phyloP scores from a whole-genome alignment of 2,329 filamentous ascomycete genomes.

The Botrytis aclada region DNA sequence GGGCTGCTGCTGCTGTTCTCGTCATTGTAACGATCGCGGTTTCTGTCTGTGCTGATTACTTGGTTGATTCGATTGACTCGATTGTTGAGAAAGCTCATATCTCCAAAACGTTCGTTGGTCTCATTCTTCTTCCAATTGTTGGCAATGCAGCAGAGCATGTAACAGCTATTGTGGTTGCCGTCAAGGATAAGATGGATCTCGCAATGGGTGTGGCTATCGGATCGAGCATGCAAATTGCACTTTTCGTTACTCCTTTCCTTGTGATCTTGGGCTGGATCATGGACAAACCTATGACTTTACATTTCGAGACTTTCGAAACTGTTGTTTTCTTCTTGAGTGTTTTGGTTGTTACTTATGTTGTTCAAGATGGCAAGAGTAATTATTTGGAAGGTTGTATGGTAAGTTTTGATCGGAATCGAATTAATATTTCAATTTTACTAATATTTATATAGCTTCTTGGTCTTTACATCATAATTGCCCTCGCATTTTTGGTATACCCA shows the following conservation, averaged over 20 bases:
- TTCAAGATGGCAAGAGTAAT: conserved; percentile 82
- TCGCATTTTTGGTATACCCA: conserved; percentile 60
- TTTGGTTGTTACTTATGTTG: conserved; percentile 70
- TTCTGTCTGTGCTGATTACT: conserved; percentile 69
- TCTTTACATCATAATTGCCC: conserved; percentile 55
- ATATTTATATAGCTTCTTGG: conserved; percentile 49
- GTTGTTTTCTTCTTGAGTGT: conserved; percentile 73
- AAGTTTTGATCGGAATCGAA: neutral
- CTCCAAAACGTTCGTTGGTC: conserved; percentile 75
- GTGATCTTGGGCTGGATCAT: conserved; percentile 77
- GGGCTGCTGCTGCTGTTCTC: conserved; percentile 48
- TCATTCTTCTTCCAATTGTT: conserved; percentile 74
- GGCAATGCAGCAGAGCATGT: conserved; percentile 79
- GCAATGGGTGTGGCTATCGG: conserved; percentile 78
- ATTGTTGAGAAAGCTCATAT: conserved; percentile 67
- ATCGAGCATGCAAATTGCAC: conserved; percentile 75
- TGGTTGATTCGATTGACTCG: conserved; percentile 71
- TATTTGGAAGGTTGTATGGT: conserved; percentile 76
- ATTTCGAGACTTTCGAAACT: conserved; percentile 78
- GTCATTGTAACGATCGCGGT: conserved; percentile 66
- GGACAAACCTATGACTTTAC: conserved; percentile 64
- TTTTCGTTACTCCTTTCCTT: conserved; percentile 75
- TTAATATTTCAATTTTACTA: neutral
- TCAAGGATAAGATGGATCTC: conserved; percentile 71
- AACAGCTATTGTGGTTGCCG: conserved; percentile 71